These are phyloP conservation scores for Medicago truncatula DNA, from an alignment of 306 rosid species.

Conservation along the genomic window MtrunA17r5.0-ANR NC_053042.1:51382001-51382500, in stretches of 20 bases:
- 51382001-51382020: too few relatives aligned
- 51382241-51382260: conserved; percentile 30
- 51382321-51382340: conserved; percentile 28
- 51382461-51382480: too few relatives aligned
- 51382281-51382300: conserved; percentile 24
- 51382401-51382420: too few relatives aligned
- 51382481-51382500: too few relatives aligned
- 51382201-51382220: conserved; percentile 23
- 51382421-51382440: too few relatives aligned
- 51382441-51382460: too few relatives aligned
- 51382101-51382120: background rate
- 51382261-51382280: conserved; percentile 25
- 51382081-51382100: background rate
- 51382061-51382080: conserved; percentile 23
- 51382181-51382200: background rate
- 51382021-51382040: background rate
- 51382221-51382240: conserved; percentile 3
- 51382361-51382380: conserved; percentile 18
- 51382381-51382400: conserved; percentile 37
- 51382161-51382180: conserved; percentile 3
- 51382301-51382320: conserved; percentile 22
- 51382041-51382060: background rate
- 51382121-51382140: background rate
- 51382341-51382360: conserved; percentile 38
- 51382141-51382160: background rate